Base-by-base conservation (phyloP, 805 yeast genomes). In the Cyberlindnera samutprakarnensis region DNA sequence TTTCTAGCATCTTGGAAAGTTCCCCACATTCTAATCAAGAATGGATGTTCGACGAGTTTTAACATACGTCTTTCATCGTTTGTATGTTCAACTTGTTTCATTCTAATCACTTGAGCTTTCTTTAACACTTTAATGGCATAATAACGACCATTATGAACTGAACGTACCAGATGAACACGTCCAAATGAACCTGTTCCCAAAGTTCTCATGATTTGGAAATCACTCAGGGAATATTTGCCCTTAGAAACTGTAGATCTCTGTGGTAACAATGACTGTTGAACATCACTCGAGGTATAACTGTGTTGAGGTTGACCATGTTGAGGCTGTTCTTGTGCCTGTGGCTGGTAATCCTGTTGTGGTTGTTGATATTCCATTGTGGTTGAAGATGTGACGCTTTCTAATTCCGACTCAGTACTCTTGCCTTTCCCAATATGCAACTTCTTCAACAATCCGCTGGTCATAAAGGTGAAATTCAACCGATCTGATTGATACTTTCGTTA, bases 171-270 rank as follows among this genome's bases (percentile, higher is more conserved):
- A 59, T 88, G 96, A 27, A 88, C 96, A 39, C 96, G 69, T 16
- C 96, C 96, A 62, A 88, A 88, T 3, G 96, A 87, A 2, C 96
- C 96, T 0, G 96, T 88, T 2, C 96, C 96, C 36, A 88, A 64
- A 6, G 96, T 88, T 44, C 96, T 70, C 67, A 82, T 68, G 38
- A 87, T 77, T 44, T 77, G 80, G 53, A 88, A 88, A 61, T 88
- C 96, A 16, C 67, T 58, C 12, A 88, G 59, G 11, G 82, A 70
- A 56, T 88, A 88, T 53, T 86, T 87, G 12, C 96, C 96, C 25
- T 44, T 49, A 4, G 56, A 51, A 1, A 46, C 39, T 1, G 54
- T 37, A 0, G 56, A 51, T 30, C 46, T 47, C 29, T 46, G 48
- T 7, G 56, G 56, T 2, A 51, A 23, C 10, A 42, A 25, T 1